Evolutionary conservation across 495 filamentous ascomycete genomes (phyloP).

Genomic region (Tuber calosporum): DNA sequence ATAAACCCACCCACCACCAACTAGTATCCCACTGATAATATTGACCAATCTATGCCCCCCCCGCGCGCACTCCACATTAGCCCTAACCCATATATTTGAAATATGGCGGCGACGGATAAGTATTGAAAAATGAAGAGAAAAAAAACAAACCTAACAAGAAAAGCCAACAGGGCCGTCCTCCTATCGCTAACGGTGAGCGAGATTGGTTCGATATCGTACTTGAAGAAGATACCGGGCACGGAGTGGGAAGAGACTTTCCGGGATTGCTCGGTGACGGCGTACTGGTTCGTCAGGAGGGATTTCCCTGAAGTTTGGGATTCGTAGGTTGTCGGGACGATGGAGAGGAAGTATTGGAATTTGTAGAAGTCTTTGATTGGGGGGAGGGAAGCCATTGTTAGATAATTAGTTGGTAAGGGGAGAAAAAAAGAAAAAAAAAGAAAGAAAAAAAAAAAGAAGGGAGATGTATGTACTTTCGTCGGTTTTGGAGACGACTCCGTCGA

Average conservation of each 20-base stretch:
- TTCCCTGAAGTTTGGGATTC: conserved; percentile 50
- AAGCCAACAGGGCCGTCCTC: conserved; percentile 61
- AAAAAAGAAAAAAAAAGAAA: neutral
- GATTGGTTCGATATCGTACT: conserved; percentile 98
- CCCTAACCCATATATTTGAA: conserved; percentile 59
- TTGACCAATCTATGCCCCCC: conserved; percentile 53
- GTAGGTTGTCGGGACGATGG: conserved; percentile 93
- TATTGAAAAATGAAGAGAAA: neutral
- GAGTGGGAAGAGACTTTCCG: conserved; percentile 58
- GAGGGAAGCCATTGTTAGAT: conserved; percentile 14
- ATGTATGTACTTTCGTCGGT: conserved; percentile 44
- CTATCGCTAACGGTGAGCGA: conserved; percentile 75
- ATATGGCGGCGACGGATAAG: conserved; percentile 48
- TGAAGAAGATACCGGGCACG: conserved; percentile 93
- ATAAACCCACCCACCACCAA: conserved; percentile 57
- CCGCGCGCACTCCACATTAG: conserved; percentile 51
- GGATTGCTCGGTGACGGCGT: conserved; percentile 85
- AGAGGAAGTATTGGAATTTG: conserved; percentile 98
- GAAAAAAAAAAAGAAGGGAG: neutral
- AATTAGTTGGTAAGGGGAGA: too few relatives aligned
- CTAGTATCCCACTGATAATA: conserved; percentile 55
- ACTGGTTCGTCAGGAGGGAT: conserved; percentile 90
- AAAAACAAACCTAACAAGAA: conserved; percentile 61
- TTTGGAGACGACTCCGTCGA: conserved; percentile 77
- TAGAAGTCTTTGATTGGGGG: conserved; percentile 75